Conservation (phyloP, 768 basidiomycete genomes). For the Lactifluus subvellereus region DNA sequence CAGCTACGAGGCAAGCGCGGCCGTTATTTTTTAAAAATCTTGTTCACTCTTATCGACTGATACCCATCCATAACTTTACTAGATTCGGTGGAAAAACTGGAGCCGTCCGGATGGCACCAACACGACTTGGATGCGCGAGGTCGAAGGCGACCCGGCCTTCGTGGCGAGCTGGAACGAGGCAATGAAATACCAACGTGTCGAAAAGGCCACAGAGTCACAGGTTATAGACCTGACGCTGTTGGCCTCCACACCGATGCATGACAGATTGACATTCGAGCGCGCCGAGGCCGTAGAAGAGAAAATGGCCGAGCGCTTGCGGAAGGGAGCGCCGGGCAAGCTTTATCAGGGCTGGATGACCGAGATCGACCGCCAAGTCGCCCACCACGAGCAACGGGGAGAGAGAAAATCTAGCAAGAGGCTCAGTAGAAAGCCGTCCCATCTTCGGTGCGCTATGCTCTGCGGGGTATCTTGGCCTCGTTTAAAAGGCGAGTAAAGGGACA, state of each 20-base stretch:
- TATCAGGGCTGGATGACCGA: slow-evolving; percentile 16
- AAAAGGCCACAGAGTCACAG: slow-evolving; percentile 9
- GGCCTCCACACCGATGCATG: slow-evolving; percentile 17
- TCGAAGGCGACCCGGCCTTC: slow-evolving; percentile 1
- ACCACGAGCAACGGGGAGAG: not conserved
- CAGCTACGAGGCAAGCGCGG: slow-evolving; percentile 21
- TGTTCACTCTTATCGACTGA: not conserved
- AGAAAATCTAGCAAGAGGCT: not conserved
- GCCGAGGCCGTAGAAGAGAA: slow-evolving; percentile 20
- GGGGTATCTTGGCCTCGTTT: not conserved
- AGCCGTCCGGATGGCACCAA: slow-evolving; percentile 21
- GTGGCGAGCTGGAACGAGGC: slow-evolving; percentile 11
- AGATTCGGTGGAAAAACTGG: slow-evolving; percentile 24
- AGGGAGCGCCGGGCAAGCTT: not conserved
- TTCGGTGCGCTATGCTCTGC: slow-evolving; percentile 7
- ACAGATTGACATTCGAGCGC: slow-evolving; percentile 18
- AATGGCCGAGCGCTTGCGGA: slow-evolving; percentile 9
- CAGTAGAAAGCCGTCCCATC: not conserved
- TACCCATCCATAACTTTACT: not conserved
- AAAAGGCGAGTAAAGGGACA: not conserved
- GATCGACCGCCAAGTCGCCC: not conserved
- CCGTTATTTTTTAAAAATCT: not conserved
- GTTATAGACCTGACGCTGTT: slow-evolving; percentile 5
- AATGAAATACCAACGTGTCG: slow-evolving; percentile 1
- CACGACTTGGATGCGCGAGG: slow-evolving; percentile 21